phyloP scores from a whole-genome alignment of 179 eudicot species.

The Nepenthes alata region DNA sequence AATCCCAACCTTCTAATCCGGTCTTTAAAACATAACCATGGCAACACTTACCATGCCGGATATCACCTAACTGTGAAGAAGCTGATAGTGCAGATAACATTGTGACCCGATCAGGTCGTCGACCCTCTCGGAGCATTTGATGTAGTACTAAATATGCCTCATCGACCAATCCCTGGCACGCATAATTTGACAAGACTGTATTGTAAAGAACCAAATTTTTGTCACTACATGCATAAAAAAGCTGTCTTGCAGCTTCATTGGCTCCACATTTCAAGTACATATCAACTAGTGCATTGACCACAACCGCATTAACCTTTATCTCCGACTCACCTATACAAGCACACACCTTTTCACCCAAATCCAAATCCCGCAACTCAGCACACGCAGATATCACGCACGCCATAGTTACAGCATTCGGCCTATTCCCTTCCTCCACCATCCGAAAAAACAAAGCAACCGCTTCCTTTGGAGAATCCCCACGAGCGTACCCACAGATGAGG shows the following conservation, averaged over 20 bases:
- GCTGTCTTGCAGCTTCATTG: too few species aligned
- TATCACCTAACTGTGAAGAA: constrained; percentile 32
- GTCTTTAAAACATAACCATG: constrained; percentile 43
- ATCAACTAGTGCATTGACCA: too few species aligned
- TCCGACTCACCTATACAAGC: too few species aligned
- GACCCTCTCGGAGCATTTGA: constrained; percentile 40
- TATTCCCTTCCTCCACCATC: constrained; percentile 25
- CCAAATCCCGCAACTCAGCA: too few species aligned
- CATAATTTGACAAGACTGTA: too few species aligned
- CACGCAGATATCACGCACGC: too few species aligned
- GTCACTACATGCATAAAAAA: too few species aligned
- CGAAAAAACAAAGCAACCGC: too few species aligned
- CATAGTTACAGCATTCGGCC: constrained; percentile 7
- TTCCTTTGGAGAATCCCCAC: constrained; percentile 28
- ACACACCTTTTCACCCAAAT: too few species aligned
- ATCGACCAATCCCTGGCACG: constrained; percentile 26
- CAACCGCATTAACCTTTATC: too few species aligned
- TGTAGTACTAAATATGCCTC: constrained; percentile 28
- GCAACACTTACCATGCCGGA: constrained; percentile 47
- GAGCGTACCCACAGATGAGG: constrained; percentile 50
- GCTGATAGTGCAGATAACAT: constrained; percentile 53
- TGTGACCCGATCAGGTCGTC: constrained; percentile 55
- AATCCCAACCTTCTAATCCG: constrained; percentile 38
- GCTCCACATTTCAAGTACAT: too few species aligned
- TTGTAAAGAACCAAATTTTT: too few species aligned